Base-by-base conservation (phyloP, 176 grass and related monocot species). In the Ampelocalamus luodianensis region DNA sequence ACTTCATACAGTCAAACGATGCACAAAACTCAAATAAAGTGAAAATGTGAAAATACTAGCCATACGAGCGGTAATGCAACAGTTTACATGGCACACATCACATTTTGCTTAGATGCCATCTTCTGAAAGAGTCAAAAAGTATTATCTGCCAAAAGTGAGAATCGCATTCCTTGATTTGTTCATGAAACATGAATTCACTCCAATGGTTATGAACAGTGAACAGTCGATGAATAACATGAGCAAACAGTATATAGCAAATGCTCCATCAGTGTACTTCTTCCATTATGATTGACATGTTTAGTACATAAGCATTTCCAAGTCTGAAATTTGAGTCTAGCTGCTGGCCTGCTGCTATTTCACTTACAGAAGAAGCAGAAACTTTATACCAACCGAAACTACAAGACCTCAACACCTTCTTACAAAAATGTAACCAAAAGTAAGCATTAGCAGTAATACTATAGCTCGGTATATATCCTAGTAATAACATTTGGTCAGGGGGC, bases 401-500 rank as follows among this genome's bases (percentile, higher is more conserved):
- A 62, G 34, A 51, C n/a, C 82, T 69, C n/a, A 66, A 48, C 72
- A 50, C 2, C 71, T 77, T 76, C 80, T 82, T 77, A 77, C 78
- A 86, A 46, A 65, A 56, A 77, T 62, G 44, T n/a, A 65, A 45
- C 59, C 0, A 8, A 45, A 79, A 63, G 4, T 69, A 70, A 58
- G 27, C 50, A 58, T 68, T 59, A 27, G 20, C 13, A 80, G 16
- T 42, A 83, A 17, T 34, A 68, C 65, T 83, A 68, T 80, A 87
- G 42, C 29, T 74, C 61, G 34, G 16, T 79, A 63, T 90, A 84
- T 84, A 38, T 87, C 53, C 43, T 81, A 79, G 4, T 20, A 40
- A 78, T 74, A 90, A 73, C 51, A 79, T 69, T 68, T 84, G 62
- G 85, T 76, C 36, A 80, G 80, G 85, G 61, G 69, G 76, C 81